Evolutionary conservation across 352 stramenopile genomes (phyloP).

Genomic region (Pythium volutum): DNA sequence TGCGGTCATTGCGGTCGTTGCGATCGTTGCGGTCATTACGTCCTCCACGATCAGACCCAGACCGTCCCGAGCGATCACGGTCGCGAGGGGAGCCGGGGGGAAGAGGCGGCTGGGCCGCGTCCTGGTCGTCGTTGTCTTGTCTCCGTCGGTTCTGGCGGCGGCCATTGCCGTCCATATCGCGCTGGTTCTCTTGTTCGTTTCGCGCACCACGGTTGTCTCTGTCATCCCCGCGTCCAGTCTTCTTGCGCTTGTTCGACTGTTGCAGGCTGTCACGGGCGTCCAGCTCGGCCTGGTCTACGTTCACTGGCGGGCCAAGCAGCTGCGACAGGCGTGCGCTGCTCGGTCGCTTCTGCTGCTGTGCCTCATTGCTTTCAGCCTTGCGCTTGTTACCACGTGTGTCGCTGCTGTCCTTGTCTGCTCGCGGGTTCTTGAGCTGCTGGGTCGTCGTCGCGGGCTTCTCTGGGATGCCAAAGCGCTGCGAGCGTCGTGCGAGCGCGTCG

Average conservation of each 20-base stretch:
- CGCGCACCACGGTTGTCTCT: slow-evolving; percentile 16
- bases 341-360: slow-evolving; percentile 12
- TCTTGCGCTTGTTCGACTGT: slow-evolving; percentile 58
- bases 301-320: slow-evolving; percentile 66
- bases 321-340: slow-evolving; percentile 36
- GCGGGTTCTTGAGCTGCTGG: slow-evolving; percentile 16
- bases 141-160: slow-evolving; percentile 28
- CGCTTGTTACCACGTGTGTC: slow-evolving; percentile 23
- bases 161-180: slow-evolving; percentile 18
- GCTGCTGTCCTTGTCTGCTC: slow-evolving; percentile 17
- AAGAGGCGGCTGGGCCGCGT: slow-evolving; percentile 24
- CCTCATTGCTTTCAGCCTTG: slow-evolving; percentile 23
- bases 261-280: slow-evolving; percentile 59
- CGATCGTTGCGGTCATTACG: slow-evolving; percentile 21
- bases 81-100: slow-evolving; percentile 27
- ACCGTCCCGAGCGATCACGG: slow-evolving; percentile 21
- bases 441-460: slow-evolving; percentile 21
- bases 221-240: slow-evolving; percentile 26
- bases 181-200: slow-evolving; percentile 32
- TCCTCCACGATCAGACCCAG: slow-evolving; percentile 22
- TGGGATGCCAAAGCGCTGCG: slow-evolving; percentile 68
- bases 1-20: slow-evolving; percentile 16
- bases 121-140: slow-evolving; percentile 27
- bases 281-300: slow-evolving; percentile 73
- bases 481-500: slow-evolving; percentile 66